These are phyloP conservation scores for Medicago lupulina DNA, from an alignment of 306 rosid species.

Conservation along the genomic window DNA sequence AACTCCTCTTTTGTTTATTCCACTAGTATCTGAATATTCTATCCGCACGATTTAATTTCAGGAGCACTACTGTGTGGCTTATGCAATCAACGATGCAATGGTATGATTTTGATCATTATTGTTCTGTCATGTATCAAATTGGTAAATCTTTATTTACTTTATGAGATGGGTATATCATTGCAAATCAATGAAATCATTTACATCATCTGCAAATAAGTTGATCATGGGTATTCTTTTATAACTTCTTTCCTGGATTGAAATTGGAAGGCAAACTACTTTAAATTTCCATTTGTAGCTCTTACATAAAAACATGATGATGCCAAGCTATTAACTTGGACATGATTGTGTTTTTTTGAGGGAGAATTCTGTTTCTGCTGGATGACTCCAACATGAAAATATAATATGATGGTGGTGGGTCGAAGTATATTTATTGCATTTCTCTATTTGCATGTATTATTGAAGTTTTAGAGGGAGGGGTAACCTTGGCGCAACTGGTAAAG, in stretches of 20 bases:
- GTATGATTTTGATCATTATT: conserved; percentile 51
- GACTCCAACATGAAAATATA: conserved; percentile 21
- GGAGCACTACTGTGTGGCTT: conserved; percentile 98
- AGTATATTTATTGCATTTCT: conserved; percentile 31
- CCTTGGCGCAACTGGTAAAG: too few relatives aligned
- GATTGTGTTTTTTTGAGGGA: background rate
- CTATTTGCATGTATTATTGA: conserved; percentile 19
- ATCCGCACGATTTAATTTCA: conserved; percentile 57
- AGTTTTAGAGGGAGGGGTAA: conserved; percentile 32
- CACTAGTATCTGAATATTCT: conserved; percentile 32
- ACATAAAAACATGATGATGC: conserved; percentile 7
- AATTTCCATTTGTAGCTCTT: conserved; percentile 19
- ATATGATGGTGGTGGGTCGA: conserved; percentile 29
- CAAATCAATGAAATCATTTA: background rate
- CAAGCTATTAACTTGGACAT: background rate
- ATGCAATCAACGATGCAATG: conserved; percentile 87
- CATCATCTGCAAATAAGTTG: conserved; percentile 9
- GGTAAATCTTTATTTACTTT: background rate
- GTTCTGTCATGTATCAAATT: conserved; percentile 28
- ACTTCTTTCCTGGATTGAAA: conserved; percentile 29
- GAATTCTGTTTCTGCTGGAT: background rate
- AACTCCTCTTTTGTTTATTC: conserved; percentile 33
- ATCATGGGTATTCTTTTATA: background rate
- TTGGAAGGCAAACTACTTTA: background rate
- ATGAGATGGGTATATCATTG: conserved; percentile 24